Evolutionary conservation across 1,284 basidiomycete genomes (phyloP), one percentile per base, ranked within the genome.

Genomic region (Pseudozyma pruni): DNA sequence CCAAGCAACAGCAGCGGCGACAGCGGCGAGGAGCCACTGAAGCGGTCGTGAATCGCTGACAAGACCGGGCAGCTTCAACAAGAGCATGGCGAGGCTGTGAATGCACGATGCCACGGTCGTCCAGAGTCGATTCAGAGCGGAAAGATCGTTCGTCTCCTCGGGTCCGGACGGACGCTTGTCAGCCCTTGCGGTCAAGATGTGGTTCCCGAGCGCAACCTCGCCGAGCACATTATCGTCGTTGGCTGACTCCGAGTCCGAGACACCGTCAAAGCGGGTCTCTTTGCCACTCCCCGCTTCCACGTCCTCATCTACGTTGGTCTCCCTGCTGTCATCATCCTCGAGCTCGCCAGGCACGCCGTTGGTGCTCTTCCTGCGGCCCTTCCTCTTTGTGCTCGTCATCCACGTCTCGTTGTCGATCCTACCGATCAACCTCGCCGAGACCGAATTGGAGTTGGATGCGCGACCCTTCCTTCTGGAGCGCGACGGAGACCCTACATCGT

Each of bases 241-340:
- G 13, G 34, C 43, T 17, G 27, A 20, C 4, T 53, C 58, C 14
- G 54, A 53, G n/a, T 62, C 50, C 17, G 55, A 58, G 16, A 39
- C 53, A 14, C 38, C 55, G 34, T 70, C 67, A 10, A 63, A 55
- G 17, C 67, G 55, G 8, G 67, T 70, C 48, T 70, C 67, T 33
- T 70, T 70, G n/a, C 71, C 56, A 25, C 67, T 70, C 2, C 43
- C 44, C 20, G 52, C 63, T 11, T 39, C 57, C n/a, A 52, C 52
- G 43, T 67, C 56, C 0, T 59, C 59, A 3, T 46, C 61, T 3
- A 34, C 60, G 9, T 45, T 58, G 31, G 33, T 34, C 19, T 32
- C 51, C 8, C 37, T 33, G 17, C 45, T 57, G 17, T 48, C 60
- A 29, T 72, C 63, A 8, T 39, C 46, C 1, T 43, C 54, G 6